phyloP scores from a whole-genome alignment of 2,329 filamentous ascomycete genomes.

The Sarocladiaceae sp. region DNA sequence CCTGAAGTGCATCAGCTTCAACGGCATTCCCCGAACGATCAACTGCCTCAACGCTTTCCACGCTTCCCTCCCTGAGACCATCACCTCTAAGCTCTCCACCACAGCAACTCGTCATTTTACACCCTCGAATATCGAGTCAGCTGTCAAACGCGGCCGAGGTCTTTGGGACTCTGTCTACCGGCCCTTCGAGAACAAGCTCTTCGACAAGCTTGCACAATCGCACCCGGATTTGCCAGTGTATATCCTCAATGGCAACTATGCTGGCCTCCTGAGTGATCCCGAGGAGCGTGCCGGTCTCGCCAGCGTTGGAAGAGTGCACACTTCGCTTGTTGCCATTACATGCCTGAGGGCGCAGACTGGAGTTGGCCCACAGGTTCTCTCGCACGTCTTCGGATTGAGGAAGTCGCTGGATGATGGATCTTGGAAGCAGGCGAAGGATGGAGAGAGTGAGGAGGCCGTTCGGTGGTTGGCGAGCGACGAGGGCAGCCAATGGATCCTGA shows the following conservation, averaged over 20 bases:
- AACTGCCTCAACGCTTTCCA: conserved; percentile 75
- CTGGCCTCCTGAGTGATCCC: conserved; percentile 68
- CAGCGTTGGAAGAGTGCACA: conserved; percentile 65
- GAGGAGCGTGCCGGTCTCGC: conserved; percentile 32
- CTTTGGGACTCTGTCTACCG: conserved; percentile 77
- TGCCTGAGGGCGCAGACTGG: conserved; percentile 76
- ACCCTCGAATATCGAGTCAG: conserved; percentile 47
- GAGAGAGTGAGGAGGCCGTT: conserved; percentile 29
- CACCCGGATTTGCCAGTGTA: conserved; percentile 81
- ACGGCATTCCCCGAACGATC: conserved; percentile 78
- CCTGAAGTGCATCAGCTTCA: conserved; percentile 75
- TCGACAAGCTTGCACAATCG: conserved; percentile 64
- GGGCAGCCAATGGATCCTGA: conserved; percentile 43
- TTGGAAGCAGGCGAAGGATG: conserved; percentile 32
- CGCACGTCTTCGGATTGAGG: conserved; percentile 74
- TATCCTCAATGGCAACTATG: conserved; percentile 73
- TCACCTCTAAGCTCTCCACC: conserved; percentile 51
- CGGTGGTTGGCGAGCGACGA: conserved; percentile 40
- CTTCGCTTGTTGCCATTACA: conserved; percentile 68
- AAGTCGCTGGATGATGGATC: conserved; percentile 70
- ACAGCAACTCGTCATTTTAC: conserved; percentile 51
- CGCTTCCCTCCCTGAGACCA: conserved; percentile 52
- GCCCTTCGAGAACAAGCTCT: conserved; percentile 69
- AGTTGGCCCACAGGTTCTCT: conserved; percentile 76
- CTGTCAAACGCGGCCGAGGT: conserved; percentile 53